phyloP scores from a whole-genome alignment of 495 filamentous ascomycete genomes.

The Aspergillus conjunctus region DNA sequence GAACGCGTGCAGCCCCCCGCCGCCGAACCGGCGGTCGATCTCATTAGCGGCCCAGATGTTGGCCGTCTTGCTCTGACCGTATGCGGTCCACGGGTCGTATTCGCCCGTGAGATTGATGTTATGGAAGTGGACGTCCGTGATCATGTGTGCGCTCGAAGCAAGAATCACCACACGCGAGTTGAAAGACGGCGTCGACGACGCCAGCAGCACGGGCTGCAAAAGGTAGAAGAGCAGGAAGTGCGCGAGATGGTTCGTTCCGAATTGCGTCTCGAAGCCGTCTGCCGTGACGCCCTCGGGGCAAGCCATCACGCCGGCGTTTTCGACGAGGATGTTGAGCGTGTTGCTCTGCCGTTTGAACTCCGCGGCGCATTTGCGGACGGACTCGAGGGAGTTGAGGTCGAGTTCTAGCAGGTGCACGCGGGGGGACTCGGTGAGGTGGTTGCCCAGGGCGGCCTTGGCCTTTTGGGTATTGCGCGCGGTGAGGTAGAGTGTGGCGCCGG shows the following conservation, averaged over 20 bases:
- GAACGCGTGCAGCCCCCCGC: constrained; percentile 39
- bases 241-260: constrained; percentile 53
- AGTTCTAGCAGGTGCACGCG: constrained; percentile 26
- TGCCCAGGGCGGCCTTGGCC: constrained; percentile 32
- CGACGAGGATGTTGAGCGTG: constrained; percentile 38
- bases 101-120: constrained; percentile 35
- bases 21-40: constrained; percentile 47
- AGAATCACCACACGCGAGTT: constrained; percentile 50
- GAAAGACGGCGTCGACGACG: constrained; percentile 31
- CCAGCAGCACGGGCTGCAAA: constrained; percentile 40
- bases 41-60: constrained; percentile 48
- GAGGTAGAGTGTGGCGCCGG: constrained; percentile 52
- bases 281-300: constrained; percentile 38
- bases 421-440: constrained; percentile 27
- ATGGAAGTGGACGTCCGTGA: constrained; percentile 25
- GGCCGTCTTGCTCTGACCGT: constrained; percentile 42
- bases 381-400: constrained; percentile 30
- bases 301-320: constrained; percentile 39
- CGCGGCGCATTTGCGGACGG: not conserved
- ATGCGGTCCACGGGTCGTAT: constrained; percentile 41
- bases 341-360: not conserved
- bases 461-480: constrained; percentile 43
- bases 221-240: constrained; percentile 59
- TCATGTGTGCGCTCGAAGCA: constrained; percentile 40
- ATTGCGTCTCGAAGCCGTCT: constrained; percentile 51